Evolutionary conservation across 306 rosid genomes (phyloP), one percentile per base, ranked within the genome.

Genomic region (Ochetophila trinervis): DNA sequence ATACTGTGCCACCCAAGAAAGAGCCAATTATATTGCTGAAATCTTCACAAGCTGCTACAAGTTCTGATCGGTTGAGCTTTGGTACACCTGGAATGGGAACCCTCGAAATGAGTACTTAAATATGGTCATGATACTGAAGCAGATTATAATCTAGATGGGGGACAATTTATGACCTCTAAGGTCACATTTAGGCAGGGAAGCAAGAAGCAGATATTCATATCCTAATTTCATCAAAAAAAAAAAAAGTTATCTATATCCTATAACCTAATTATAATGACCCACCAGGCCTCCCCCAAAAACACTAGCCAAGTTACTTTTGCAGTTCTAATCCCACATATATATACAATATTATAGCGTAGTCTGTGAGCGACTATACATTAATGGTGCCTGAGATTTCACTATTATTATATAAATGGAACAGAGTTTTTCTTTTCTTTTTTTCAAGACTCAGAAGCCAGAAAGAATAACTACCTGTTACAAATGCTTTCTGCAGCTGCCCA

Each of bases 401-500:
- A 36, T 36, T 36, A 7, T 36, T 36, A 10, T 36, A 36, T 36
- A 6, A 36, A 36, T 6, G 42, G 42, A 36, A 6, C 9, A 36
- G 42, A 0, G 42, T 5, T 5, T 36, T 36, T 36, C n/a, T n/a
- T n/a, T n/a, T n/a, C n/a, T 7, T 36, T 36, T 36, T 36, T 36
- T 36, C 42, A 36, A 36, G 30, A 3, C 13, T 67, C 21, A 15
- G 6, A 49, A 55, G 19, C 37, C 53, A 60, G 53, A 14, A 66
- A 66, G 51, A 75, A 54, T 49, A 75, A 57, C 72, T 59, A 91
- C 96, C 98, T 72, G 96, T 72, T 71, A 87, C 81, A 74, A 93
- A 89, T 48, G 98, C 98, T 72, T 86, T 93, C 78, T 91, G 93
- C 50, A 93, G 86, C 78, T 89, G 98, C 56, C 98, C 97, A 76